phyloP scores from a whole-genome alignment of 2,329 filamentous ascomycete species.

The Aspergillus caelatus region DNA sequence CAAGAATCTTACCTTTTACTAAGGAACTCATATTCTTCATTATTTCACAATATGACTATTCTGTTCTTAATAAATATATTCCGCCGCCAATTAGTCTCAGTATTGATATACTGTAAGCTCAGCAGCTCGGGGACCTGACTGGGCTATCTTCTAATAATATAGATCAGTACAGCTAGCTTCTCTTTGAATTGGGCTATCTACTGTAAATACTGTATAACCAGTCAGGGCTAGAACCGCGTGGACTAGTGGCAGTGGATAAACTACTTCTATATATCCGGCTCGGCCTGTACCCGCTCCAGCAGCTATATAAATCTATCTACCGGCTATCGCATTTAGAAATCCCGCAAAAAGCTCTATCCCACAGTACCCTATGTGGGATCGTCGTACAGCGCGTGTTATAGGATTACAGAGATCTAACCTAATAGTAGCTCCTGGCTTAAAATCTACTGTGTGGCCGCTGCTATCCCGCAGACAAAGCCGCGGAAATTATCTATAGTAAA shows the following conservation, averaged over 20 bases:
- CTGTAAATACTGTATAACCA: not conserved
- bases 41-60: too few relatives aligned
- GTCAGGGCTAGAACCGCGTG: not conserved
- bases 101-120: not conserved
- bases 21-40: too few relatives aligned
- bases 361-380: not conserved
- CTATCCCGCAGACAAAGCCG: not conserved
- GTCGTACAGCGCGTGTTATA: not conserved
- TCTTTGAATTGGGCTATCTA: not conserved
- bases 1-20: too few relatives aligned
- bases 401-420: not conserved
- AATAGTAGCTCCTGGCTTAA: not conserved
- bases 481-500: not conserved
- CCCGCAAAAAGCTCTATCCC: not conserved
- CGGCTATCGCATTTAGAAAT: fast-evolving
- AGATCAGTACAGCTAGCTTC: not conserved
- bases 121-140: fast-evolving
- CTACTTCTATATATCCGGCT: not conserved
- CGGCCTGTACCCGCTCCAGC: not conserved
- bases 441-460: not conserved
- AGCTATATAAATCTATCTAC: not conserved
- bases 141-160: fast-evolving
- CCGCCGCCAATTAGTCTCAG: fast-evolving
- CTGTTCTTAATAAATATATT: not conserved
- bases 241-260: not conserved